A percentile compares a stretch with the other conserved stretches of the same genome.
Conservation (phyloP, 148 eudicot species). For the Hydrangea macrophylla region DNA sequence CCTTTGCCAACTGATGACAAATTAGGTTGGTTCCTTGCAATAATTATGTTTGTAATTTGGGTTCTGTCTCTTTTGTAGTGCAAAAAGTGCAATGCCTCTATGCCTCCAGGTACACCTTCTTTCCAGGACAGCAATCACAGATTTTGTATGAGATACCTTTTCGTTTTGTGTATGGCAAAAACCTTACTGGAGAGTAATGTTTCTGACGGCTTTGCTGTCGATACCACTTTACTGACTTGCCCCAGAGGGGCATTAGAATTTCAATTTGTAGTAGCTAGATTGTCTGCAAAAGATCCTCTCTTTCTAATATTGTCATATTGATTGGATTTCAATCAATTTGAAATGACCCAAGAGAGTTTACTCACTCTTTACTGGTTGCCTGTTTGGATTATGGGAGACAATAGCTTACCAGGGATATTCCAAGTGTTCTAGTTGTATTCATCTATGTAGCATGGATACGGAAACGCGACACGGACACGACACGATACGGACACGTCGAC, state of each 20-base stretch:
- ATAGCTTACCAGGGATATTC: no score
- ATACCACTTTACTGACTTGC: not conserved
- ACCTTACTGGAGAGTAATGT: not conserved
- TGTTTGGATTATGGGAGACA: no score
- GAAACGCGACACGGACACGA: no score
- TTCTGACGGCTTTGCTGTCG: not conserved
- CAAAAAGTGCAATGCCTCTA: slow-evolving; percentile 67
- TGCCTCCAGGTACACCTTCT: slow-evolving; percentile 46
- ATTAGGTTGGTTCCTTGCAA: slow-evolving; percentile 1
- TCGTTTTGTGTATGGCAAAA: not conserved
- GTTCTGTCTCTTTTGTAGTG: slow-evolving; percentile 43
- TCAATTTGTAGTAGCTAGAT: not conserved
- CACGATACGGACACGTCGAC: no score
- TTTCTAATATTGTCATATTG: not conserved
- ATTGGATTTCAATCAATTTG: no score
- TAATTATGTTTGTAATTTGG: slow-evolving; percentile 12
- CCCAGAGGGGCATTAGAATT: not conserved
- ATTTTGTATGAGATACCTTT: not conserved
- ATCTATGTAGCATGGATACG: no score
- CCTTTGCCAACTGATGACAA: not conserved
- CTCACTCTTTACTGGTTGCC: not conserved
- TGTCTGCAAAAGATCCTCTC: not conserved
- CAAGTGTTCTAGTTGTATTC: no score
- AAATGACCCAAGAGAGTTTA: not conserved
- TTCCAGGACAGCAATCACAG: not conserved